phyloP scores from a whole-genome alignment of 352 stramenopile genomes.

The Globisporangium cystogenes region DNA sequence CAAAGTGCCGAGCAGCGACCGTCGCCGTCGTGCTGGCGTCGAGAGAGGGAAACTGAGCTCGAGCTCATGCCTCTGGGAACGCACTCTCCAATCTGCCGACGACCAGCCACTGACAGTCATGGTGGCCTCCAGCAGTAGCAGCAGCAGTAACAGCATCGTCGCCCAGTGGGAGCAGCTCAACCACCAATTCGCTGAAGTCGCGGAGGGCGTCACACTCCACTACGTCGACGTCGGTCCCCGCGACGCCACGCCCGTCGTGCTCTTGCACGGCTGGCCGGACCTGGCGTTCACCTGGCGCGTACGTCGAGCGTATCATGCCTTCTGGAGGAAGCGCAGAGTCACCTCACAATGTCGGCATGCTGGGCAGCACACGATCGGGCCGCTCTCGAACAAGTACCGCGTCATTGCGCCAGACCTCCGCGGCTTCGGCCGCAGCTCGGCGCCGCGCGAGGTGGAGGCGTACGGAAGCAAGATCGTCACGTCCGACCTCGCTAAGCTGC shows the following conservation, averaged over 20 bases:
- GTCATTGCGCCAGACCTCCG: slow-evolving; percentile 53
- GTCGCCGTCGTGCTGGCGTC: too few relatives aligned
- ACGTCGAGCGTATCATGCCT: slow-evolving; percentile 10
- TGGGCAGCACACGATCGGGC: slow-evolving; percentile 40
- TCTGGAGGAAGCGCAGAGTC: too few relatives aligned
- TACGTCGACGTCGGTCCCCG: slow-evolving; percentile 42
- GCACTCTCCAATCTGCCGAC: background rate
- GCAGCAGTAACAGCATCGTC: slow-evolving; percentile 7
- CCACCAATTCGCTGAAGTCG: slow-evolving; percentile 16
- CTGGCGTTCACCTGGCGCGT: slow-evolving; percentile 57
- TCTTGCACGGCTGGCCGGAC: slow-evolving; percentile 62
- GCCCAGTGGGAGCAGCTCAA: slow-evolving; percentile 11
- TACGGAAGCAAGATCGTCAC: slow-evolving; percentile 50
- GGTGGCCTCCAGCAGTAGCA: background rate
- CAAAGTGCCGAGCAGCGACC: background rate
- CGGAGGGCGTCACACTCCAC: slow-evolving; percentile 28
- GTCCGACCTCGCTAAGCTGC: slow-evolving; percentile 29
- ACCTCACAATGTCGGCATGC: too few relatives aligned
- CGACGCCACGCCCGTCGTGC: slow-evolving; percentile 40
- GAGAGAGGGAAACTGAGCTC: background rate
- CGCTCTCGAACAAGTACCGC: slow-evolving; percentile 39
- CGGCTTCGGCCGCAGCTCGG: slow-evolving; percentile 43
- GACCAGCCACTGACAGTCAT: background rate
- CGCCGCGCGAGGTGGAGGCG: slow-evolving; percentile 23
- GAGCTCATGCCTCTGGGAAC: background rate